These are phyloP conservation scores for Chloropicon primus DNA, from an alignment of 139 green algal genomes.

Conservation along the genomic window DNA sequence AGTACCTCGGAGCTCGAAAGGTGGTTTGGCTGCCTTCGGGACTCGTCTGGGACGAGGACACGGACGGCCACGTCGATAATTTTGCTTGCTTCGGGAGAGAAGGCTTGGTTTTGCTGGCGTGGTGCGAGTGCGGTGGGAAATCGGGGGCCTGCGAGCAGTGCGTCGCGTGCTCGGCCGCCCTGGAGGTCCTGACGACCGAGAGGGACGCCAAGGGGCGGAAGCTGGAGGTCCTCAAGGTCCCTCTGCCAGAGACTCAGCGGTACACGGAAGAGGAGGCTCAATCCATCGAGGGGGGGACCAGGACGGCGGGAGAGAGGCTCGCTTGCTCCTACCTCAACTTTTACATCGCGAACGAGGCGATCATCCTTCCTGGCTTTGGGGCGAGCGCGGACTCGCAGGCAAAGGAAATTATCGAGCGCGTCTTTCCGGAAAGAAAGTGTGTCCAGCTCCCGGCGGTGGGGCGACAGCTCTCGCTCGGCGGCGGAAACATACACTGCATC, in stretches of 20 bases:
- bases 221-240: constrained; percentile 51
- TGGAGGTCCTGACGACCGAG: neutral
- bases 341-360: constrained; percentile 52
- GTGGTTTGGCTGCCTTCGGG: constrained; percentile 65
- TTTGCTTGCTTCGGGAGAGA: constrained; percentile 50
- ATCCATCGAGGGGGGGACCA: constrained; percentile 38
- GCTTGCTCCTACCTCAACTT: constrained; percentile 68
- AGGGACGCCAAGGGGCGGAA: constrained; percentile 38
- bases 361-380: constrained; percentile 40
- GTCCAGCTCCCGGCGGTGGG: constrained; percentile 32
- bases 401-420: constrained; percentile 30
- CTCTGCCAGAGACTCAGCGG: constrained; percentile 35
- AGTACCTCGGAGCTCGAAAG: constrained; percentile 49
- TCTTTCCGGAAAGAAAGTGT: constrained; percentile 39
- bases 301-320: constrained; percentile 32
- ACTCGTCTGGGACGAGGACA: constrained; percentile 33
- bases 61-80: constrained; percentile 67
- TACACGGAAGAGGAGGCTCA: constrained; percentile 31
- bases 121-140: constrained; percentile 39
- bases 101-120: constrained; percentile 46
- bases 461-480: constrained; percentile 48
- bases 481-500: constrained; percentile 62
- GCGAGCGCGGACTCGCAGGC: constrained; percentile 29
- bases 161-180: neutral
- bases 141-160: constrained; percentile 16